phyloP scores from a whole-genome alignment of 805 yeast genomes.

The Naumovozyma baii region DNA sequence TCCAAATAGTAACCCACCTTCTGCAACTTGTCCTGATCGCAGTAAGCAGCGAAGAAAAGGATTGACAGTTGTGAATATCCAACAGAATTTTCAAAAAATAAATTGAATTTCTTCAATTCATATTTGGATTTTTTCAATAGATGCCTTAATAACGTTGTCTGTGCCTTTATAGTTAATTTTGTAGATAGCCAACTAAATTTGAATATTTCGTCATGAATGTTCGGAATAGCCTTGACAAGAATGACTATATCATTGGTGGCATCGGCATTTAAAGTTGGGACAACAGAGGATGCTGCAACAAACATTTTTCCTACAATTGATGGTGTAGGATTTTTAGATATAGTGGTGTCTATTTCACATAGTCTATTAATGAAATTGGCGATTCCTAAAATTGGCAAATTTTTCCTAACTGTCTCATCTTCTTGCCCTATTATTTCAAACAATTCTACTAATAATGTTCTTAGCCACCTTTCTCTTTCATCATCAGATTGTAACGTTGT shows the following conservation, averaged over 20 bases:
- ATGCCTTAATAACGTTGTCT: slow-evolving; percentile 17
- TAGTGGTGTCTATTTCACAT: neutral
- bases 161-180: slow-evolving; percentile 20
- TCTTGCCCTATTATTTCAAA: slow-evolving; percentile 9
- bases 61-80: slow-evolving; percentile 62
- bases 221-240: neutral
- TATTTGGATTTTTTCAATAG: slow-evolving; percentile 25
- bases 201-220: slow-evolving; percentile 15
- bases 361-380: slow-evolving; percentile 8
- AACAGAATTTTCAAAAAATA: slow-evolving; percentile 64
- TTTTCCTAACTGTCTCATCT: neutral
- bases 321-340: neutral
- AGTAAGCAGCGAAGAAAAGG: slow-evolving; percentile 37
- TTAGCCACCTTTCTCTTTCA: slow-evolving; percentile 19
- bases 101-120: slow-evolving; percentile 47
- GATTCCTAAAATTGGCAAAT: slow-evolving; percentile 1
- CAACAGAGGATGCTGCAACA: slow-evolving; percentile 12
- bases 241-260: neutral
- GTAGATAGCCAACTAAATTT: slow-evolving; percentile 27
- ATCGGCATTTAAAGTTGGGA: neutral
- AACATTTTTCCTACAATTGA: slow-evolving; percentile 17
- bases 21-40: slow-evolving; percentile 32
- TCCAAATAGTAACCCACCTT: slow-evolving; percentile 38
- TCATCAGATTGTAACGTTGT: slow-evolving; percentile 7
- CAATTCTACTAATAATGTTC: slow-evolving; percentile 11